A percentile compares a stretch with the other conserved stretches of the same genome.
These are phyloP conservation scores for Dalechampia spathulata DNA, from an alignment of 441 rosid genomes.

Conservation along the genomic window DNA sequence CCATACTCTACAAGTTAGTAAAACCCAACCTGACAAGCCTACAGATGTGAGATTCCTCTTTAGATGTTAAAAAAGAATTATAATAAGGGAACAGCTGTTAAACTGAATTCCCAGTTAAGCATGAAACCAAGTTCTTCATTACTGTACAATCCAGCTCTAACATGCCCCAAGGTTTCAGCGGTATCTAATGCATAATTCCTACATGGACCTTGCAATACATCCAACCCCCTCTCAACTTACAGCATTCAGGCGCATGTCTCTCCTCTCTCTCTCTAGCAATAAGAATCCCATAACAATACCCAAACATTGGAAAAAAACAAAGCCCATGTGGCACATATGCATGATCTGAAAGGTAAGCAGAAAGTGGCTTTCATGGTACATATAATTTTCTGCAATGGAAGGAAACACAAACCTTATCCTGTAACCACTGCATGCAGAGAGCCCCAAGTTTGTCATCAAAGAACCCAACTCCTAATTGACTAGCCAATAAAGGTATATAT, in stretches of 20 bases:
- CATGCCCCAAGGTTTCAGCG: neutral
- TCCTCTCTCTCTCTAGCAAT: neutral
- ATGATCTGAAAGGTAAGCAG: neutral
- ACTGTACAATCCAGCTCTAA: neutral
- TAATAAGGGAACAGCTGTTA: no score
- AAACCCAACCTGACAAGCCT: neutral
- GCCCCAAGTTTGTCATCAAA: slow-evolving; percentile 95
- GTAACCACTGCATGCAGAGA: slow-evolving; percentile 99
- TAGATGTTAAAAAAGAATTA: neutral
- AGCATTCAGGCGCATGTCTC: neutral
- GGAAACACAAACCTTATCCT: slow-evolving; percentile 63
- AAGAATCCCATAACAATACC: neutral
- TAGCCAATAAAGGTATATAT: slow-evolving; percentile 90
- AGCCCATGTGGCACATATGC: neutral
- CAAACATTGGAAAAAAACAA: neutral
- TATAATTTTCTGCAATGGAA: neutral
- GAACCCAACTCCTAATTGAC: slow-evolving; percentile 87
- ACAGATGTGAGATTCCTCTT: neutral
- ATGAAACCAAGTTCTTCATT: neutral
- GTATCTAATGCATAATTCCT: neutral
- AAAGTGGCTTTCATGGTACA: no score
- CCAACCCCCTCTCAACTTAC: neutral
- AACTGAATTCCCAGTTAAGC: neutral
- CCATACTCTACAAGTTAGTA: no score
- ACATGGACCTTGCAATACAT: neutral